Evolutionary conservation across 2,329 filamentous ascomycete species (phyloP), one percentile per base, ranked within the genome.

Genomic region (Chalara sp.): DNA sequence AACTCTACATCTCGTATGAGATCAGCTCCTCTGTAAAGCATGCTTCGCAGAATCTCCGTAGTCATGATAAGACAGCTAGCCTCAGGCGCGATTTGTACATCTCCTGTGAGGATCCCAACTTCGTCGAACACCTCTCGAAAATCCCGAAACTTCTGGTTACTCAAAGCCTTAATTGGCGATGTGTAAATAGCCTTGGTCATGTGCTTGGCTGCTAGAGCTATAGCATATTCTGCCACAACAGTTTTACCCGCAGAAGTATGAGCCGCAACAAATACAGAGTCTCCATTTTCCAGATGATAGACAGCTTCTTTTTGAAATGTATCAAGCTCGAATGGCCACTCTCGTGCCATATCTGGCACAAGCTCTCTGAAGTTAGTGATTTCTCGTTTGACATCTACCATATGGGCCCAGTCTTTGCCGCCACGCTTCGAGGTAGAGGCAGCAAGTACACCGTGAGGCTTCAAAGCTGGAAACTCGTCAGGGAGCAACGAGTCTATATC

Each of bases 101-200:
- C 93, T 53, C 93, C 93, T 0, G 93, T 99, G 57, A 99, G 71
- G 57, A 99, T 97, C 12, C 93, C 93, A 13, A 99, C 93, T 68
- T 99, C 93, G 53, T 95, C 90, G 62, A 99, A 99, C 0, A 81
- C 83, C 50, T 84, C 79, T 51, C 90, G 81, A 67, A 99, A 99
- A 66, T 99, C 93, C 56, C 93, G 83, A 69, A 97, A 99, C 68
- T 99, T 99, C 65, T 99, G 93, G 65, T 99, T 99, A 70, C 93
- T 97, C 51, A 99, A 74, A 2, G 93, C 93, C 68, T 99, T 99
- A 74, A 99, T 99, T 0, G 93, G 93, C 0, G 93, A 97, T 0
- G 93, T 99, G 67, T 99, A 99, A 57, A 99, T 99, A 28, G 93
- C 92, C 68, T 99, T 99, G 6, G 93, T 99, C 92, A 97, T 97